These are phyloP conservation scores for Anethum foeniculum DNA, from an alignment of 140 eudicot species.

Conservation along the genomic window DNA sequence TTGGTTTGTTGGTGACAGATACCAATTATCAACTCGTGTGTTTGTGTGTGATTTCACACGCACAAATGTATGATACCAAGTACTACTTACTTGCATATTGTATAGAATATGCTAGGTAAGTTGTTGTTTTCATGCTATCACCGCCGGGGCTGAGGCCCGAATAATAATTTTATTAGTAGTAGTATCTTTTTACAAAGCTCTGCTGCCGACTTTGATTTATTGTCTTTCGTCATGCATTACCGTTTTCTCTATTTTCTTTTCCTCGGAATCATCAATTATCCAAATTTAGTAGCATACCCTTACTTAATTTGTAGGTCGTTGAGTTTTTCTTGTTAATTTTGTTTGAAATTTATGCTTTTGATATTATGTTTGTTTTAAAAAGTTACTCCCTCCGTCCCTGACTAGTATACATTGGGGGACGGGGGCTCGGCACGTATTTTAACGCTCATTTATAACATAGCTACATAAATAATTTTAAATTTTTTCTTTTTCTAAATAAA, in stretches of 20 bases:
- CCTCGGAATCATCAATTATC: too few relatives aligned
- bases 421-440: too few relatives aligned
- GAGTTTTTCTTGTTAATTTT: too few relatives aligned
- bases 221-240: neutral
- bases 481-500: too few relatives aligned
- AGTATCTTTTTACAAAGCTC: neutral
- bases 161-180: too few relatives aligned
- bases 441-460: too few relatives aligned
- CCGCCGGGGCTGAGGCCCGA: neutral
- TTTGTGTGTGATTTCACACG: neutral
- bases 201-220: neutral
- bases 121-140: neutral
- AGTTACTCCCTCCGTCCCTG: neutral
- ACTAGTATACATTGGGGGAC: too few relatives aligned
- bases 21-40: neutral
- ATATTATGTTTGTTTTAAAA: too few relatives aligned
- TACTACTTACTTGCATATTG: neutral
- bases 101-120: neutral
- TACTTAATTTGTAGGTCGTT: too few relatives aligned
- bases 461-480: too few relatives aligned
- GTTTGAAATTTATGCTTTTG: too few relatives aligned
- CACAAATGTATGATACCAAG: neutral
- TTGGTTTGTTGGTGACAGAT: neutral
- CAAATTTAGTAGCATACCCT: too few relatives aligned
- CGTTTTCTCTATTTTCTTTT: neutral